Evolutionary conservation across 768 basidiomycete species (phyloP).

Genomic region (Lactifluus pinguis): DNA sequence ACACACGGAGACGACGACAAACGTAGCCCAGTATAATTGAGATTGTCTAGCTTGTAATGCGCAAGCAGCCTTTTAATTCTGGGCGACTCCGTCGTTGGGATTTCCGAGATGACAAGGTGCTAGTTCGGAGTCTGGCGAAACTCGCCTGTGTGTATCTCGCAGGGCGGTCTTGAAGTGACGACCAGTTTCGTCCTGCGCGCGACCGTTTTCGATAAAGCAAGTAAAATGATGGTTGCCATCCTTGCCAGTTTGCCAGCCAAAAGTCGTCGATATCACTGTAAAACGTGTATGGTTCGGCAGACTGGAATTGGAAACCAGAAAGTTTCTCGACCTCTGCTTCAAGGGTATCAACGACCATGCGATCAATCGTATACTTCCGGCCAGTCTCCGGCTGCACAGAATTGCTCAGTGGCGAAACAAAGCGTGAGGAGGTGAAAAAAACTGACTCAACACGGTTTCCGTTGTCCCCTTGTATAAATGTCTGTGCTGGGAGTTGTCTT

Average conservation of each 20-base stretch:
- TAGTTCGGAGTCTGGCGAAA: constrained; percentile 96
- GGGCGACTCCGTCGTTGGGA: constrained; percentile 61
- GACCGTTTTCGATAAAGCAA: constrained; percentile 94
- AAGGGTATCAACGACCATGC: constrained; percentile 84
- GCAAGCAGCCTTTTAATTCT: constrained; percentile 70
- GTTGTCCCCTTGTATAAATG: constrained; percentile 85
- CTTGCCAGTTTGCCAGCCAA: constrained; percentile 83
- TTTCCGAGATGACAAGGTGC: constrained; percentile 82
- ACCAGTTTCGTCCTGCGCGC: constrained; percentile 88
- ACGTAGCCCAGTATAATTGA: constrained; percentile 68
- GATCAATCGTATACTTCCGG: constrained; percentile 95
- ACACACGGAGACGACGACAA: constrained; percentile 94
- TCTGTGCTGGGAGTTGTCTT: constrained; percentile 93
- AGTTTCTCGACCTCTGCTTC: constrained; percentile 84
- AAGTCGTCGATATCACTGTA: constrained; percentile 86
- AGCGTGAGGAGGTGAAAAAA: not conserved
- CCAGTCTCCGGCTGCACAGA: constrained; percentile 45
- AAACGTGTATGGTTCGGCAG: constrained; percentile 71
- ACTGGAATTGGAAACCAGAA: constrained; percentile 67
- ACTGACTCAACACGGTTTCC: constrained; percentile 89
- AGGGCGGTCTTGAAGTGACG: constrained; percentile 89
- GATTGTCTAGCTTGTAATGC: constrained; percentile 85
- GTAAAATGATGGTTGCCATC: constrained; percentile 90
- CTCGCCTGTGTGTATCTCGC: constrained; percentile 77
- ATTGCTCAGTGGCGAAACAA: not conserved